These are phyloP conservation scores for Salix viminalis DNA, from an alignment of 345 rosid species.

Conservation along the genomic window DNA sequence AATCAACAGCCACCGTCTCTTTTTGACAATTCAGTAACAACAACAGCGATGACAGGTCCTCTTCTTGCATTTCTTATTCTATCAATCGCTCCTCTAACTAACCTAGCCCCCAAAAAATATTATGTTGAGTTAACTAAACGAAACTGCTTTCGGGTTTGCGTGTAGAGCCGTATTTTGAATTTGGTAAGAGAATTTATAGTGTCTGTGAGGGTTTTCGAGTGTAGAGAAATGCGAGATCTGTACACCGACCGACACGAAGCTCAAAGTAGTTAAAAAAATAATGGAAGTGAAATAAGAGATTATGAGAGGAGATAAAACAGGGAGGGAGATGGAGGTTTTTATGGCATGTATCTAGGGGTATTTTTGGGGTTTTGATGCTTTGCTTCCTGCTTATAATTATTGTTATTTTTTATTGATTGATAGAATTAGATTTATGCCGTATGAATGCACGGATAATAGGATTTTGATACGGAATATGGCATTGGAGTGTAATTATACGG, in stretches of 20 bases:
- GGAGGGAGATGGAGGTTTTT: slow-evolving; percentile 12
- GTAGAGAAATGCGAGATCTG: slow-evolving; percentile 42
- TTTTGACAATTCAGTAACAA: slow-evolving; percentile 24
- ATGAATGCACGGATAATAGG: not conserved
- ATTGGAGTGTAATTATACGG: not conserved
- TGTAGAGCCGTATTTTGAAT: not conserved
- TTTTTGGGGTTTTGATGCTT: not conserved
- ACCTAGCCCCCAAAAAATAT: not conserved
- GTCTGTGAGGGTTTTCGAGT: slow-evolving; percentile 8
- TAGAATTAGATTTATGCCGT: not conserved
- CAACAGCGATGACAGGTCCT: not conserved
- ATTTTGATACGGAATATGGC: not conserved
- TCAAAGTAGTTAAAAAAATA: too few species aligned
- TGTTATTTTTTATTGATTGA: not conserved
- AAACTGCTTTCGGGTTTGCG: not conserved
- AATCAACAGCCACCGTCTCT: slow-evolving; percentile 8
- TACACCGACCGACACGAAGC: slow-evolving; percentile 44
- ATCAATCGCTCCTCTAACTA: not conserved
- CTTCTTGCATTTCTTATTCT: not conserved
- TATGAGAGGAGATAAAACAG: slow-evolving; percentile 9
- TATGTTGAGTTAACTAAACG: not conserved
- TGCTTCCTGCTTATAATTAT: not conserved
- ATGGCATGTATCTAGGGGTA: slow-evolving; percentile 39
- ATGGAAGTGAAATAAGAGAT: not conserved
- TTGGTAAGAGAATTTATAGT: not conserved